Evolutionary conservation across 768 basidiomycete genomes (phyloP).

Genomic region (Gloeostereum incarnatum): DNA sequence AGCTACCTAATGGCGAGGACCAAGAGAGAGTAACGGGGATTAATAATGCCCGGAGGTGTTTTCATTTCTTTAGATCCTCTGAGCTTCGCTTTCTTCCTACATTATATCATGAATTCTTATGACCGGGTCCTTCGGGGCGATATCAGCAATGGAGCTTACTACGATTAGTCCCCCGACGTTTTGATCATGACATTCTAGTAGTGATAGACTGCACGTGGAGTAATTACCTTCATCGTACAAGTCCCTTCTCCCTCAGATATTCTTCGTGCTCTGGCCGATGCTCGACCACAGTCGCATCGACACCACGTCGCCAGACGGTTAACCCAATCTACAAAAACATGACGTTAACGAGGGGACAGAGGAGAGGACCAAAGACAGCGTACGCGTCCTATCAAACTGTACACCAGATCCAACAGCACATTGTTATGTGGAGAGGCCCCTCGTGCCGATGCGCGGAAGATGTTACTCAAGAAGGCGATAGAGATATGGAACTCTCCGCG

Average conservation of each 20-base stretch:
- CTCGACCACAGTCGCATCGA: slow-evolving; percentile 35
- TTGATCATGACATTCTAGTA: too few species aligned
- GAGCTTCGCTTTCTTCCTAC: slow-evolving; percentile 55
- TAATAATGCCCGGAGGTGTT: slow-evolving; percentile 55
- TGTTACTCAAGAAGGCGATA: slow-evolving; percentile 52
- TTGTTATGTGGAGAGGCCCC: slow-evolving; percentile 56
- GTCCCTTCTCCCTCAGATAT: slow-evolving; percentile 33
- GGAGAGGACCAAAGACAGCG: slow-evolving; percentile 15
- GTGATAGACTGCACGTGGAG: too few species aligned
- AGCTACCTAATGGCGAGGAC: slow-evolving; percentile 73
- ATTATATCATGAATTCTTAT: too few species aligned
- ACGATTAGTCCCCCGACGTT: too few species aligned
- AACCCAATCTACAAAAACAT: slow-evolving; percentile 31
- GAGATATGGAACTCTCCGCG: slow-evolving; percentile 69
- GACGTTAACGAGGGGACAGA: slow-evolving; percentile 4
- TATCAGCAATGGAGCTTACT: too few species aligned
- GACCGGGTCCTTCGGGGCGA: too few species aligned
- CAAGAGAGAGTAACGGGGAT: slow-evolving; percentile 52
- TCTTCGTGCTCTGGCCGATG: slow-evolving; percentile 37
- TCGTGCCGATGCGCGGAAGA: slow-evolving; percentile 62
- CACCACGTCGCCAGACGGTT: slow-evolving; percentile 41
- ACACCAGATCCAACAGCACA: slow-evolving; percentile 42
- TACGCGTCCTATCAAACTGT: slow-evolving; percentile 37
- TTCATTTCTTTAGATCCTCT: slow-evolving; percentile 15
- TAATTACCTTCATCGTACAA: too few species aligned